Evolutionary conservation across 139 green algal genomes (phyloP).

Genomic region (Tetraselmis striata): DNA sequence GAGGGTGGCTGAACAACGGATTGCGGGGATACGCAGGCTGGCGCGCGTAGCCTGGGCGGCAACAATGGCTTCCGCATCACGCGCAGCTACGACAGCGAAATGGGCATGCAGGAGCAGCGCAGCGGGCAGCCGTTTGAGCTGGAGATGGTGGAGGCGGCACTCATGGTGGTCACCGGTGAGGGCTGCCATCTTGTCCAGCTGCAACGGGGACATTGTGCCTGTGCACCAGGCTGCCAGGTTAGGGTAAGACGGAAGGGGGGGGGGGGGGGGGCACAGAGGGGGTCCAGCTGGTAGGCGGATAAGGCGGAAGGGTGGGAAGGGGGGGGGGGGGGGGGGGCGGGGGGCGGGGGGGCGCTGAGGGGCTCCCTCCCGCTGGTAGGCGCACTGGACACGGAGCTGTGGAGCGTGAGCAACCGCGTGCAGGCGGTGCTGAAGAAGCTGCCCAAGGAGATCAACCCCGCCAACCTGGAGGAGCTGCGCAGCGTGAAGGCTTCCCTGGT

Average conservation of each 20-base stretch:
- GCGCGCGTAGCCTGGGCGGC: not conserved
- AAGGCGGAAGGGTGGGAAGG: too few relatives aligned
- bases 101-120: slow-evolving; percentile 13
- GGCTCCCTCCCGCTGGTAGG: slow-evolving; percentile 27
- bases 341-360: too few relatives aligned
- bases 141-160: slow-evolving; percentile 80
- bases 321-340: too few relatives aligned
- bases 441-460: slow-evolving; percentile 77
- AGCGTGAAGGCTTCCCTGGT: slow-evolving; percentile 81
- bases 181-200: not conserved
- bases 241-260: too few relatives aligned
- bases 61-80: slow-evolving; percentile 1
- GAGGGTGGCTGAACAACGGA: too few relatives aligned
- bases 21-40: not conserved
- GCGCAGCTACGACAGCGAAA: slow-evolving; percentile 1
- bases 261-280: too few relatives aligned
- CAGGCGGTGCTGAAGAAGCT: slow-evolving; percentile 64
- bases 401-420: slow-evolving; percentile 55
- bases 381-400: slow-evolving; percentile 78
- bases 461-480: slow-evolving; percentile 90
- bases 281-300: too few relatives aligned
- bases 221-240: too few relatives aligned
- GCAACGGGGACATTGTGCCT: too few relatives aligned
- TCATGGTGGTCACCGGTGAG: slow-evolving; percentile 75
- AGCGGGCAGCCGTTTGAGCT: slow-evolving; percentile 80